Evolutionary conservation across 2,329 filamentous ascomycete genomes (phyloP).

Genomic region (Thelonectria olida): DNA sequence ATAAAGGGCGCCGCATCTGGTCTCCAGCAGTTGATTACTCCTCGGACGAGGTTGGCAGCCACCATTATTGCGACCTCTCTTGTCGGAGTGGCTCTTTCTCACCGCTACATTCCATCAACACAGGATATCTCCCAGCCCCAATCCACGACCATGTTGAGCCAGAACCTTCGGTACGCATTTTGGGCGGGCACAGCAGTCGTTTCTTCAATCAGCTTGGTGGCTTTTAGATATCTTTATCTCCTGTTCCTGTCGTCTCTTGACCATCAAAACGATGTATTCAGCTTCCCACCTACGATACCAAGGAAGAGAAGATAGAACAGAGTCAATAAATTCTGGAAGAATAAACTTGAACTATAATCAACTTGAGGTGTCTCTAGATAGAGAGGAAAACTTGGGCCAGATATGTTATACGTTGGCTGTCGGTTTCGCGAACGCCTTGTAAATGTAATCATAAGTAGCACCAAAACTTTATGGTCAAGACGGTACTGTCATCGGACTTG

Average conservation of each 20-base stretch:
- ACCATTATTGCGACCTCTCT: background rate
- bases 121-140: background rate
- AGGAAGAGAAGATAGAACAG: background rate
- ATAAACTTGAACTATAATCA: background rate
- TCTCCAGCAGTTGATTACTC: background rate
- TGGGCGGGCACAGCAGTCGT: background rate
- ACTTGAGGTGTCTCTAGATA: background rate
- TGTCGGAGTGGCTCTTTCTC: background rate
- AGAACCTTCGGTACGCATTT: background rate
- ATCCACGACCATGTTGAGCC: background rate
- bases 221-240: background rate
- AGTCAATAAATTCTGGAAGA: background rate
- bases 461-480: background rate
- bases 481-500: background rate
- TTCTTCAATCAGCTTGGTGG: background rate
- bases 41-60: background rate
- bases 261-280: background rate
- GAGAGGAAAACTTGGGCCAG: background rate
- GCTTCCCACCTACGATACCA: background rate
- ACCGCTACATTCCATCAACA: background rate
- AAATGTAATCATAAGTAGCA: background rate
- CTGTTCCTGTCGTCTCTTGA: background rate
- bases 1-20: background rate
- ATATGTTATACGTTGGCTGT: background rate
- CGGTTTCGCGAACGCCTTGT: background rate